Base-by-base conservation (phyloP, 2,329 filamentous ascomycete genomes). In the Arthrobotrys iridis region DNA sequence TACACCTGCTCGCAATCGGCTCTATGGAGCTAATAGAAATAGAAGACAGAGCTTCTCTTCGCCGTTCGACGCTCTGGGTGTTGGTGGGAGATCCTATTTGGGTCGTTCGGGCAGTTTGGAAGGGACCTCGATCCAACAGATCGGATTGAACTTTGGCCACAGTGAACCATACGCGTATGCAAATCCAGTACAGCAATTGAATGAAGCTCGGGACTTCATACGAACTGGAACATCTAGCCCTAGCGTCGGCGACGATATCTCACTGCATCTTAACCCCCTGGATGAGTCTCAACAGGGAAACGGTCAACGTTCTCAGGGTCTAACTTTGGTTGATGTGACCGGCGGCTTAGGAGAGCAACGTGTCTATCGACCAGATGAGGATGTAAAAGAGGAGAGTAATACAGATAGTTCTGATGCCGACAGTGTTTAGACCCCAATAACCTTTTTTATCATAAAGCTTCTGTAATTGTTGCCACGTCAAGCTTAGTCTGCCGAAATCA, bases 301-400 rank as follows among this genome's bases (percentile, higher is more conserved):
- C 8, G 28, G n/a, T 2, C 48, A 37, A 13, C 28, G 8, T 11
- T 1, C 28, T 13, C 48, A 11, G 6, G 28, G 28, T 4, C 20
- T 15, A 22, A 22, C 15, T 10, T 6, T 55, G 4, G 26, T 45
- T 4, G 60, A 65, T 43, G 3, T 43, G 0, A 65, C 60, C 2
- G 60, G 60, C 5, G 45, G 60, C 2, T 30, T 65, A 10, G 60
- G 60, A 0, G 45, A 37, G 4, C 26, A 40, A 3, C 15, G 28
- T 13, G n/a, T 55, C 20, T 55, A 37, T 11, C 26, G 50, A 13
- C n/a, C n/a, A n/a, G 30, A 40, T 4, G 35, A 55, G 18, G 60
- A 65, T 11, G 45, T 11, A 13, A 55, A 65, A 24, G 45, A 65
- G 20, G 45, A 55, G 22, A 30, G 37, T 3, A 30, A 50, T 33